These are phyloP conservation scores for Ziziphus jujuba DNA, from an alignment of 306 rosid genomes.

Conservation along the genomic window DNA sequence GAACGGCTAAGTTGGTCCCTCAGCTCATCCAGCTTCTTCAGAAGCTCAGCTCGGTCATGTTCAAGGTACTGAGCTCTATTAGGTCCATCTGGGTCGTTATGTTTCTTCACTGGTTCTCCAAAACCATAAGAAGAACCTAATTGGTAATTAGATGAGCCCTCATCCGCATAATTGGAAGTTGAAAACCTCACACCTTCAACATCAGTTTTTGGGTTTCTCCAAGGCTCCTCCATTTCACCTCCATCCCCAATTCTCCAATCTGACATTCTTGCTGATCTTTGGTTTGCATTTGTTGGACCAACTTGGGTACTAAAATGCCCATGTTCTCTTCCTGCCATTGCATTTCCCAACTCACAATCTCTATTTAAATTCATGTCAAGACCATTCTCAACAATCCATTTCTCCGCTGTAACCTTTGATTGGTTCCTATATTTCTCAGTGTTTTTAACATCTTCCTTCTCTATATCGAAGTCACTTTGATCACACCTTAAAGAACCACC, in stretches of 20 bases:
- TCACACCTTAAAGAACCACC: conserved; percentile 36
- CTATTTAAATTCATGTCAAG: conserved; percentile 25
- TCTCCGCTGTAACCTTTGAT: conserved; percentile 30
- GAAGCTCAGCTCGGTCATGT: conserved; percentile 84
- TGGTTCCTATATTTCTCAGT: conserved; percentile 35
- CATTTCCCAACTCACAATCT: conserved; percentile 43
- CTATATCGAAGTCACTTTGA: conserved; percentile 37
- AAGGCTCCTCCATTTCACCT: conserved; percentile 40
- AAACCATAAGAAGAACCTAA: conserved; percentile 40
- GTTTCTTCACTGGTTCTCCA: conserved; percentile 52
- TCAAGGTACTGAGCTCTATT: conserved; percentile 62
- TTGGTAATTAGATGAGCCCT: conserved; percentile 58
- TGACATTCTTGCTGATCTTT: conserved; percentile 41
- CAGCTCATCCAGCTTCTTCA: conserved; percentile 86
- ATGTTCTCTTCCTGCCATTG: conserved; percentile 40
- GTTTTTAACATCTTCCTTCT: conserved; percentile 33
- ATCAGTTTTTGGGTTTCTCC: conserved; percentile 42
- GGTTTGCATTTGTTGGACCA: conserved; percentile 31
- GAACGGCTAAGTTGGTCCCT: conserved; percentile 77
- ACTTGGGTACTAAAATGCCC: conserved; percentile 37
- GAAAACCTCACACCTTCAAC: conserved; percentile 67
- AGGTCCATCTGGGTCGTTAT: conserved; percentile 44
- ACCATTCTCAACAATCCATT: conserved; percentile 38
- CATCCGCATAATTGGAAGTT: conserved; percentile 53
- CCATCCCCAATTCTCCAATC: conserved; percentile 61